Base-by-base conservation (phyloP, 306 rosid genomes). In the Pachyrhizus erosus region DNA sequence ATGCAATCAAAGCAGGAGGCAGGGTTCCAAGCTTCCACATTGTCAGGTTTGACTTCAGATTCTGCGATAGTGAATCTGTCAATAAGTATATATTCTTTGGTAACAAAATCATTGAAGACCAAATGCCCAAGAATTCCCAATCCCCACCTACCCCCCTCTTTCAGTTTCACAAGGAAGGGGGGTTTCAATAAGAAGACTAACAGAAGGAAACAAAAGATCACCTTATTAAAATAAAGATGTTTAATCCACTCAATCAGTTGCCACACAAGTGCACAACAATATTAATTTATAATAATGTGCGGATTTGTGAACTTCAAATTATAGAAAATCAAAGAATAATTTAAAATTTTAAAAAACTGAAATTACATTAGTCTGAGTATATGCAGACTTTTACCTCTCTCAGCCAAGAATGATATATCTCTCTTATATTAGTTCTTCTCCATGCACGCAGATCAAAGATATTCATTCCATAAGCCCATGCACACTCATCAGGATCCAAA, bases 11-110 rank as follows among this genome's bases (percentile, higher is more conserved):
- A 24, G 97, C 98, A 13, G 99, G 98, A 33, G 98, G 99, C 57
- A 96, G 86, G 55, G 99, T 96, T 74, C 99, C 99, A 72, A 96
- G 93, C 91, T 89, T 93, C 99, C 99, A 96, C 90, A 96, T 90
- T 80, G 99, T 87, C 80, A 96, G 86, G 86, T 96, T 92, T 60
- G 99, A 91, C 88, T 81, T 92, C 85, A 96, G 89, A 88, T 96
- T 96, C 99, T 96, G 97, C 89, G 80, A 67, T 29, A 84, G 21
- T 79, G 71, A 87, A 85, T 45, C 26, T 60, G 80, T 85, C 75
- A 88, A 80, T 81, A 42, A 66, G n/a, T n/a, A 61, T 64, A 65
- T 67, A 55, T 15, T 84, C 39, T 54, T 61, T 12, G 24, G 37
- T 67, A 73, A 73, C 31, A n/a, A 34, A 78, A 57, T 55, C 21